Base-by-base conservation (phyloP, 306 rosid genomes). In the Pyrus communis region DNA sequence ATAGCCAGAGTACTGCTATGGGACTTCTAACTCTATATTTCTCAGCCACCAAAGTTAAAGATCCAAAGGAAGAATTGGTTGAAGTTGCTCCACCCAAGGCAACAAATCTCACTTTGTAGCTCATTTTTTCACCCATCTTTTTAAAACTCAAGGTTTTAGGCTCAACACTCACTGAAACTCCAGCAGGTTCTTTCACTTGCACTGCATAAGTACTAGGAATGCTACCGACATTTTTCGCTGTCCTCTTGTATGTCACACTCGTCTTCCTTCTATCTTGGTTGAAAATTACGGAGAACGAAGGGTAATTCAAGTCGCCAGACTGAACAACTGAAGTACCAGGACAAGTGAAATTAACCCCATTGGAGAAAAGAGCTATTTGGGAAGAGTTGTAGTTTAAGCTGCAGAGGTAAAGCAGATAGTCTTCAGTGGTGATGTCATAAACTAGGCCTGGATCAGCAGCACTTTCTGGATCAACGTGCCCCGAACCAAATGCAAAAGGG, bases 371-470 rank as follows among this genome's bases (percentile, higher is more conserved):
- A 75, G 89, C 79, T 69, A 91, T 81, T 74, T 91, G 89, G 7
- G 90, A 43, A 42, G 94, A 75, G 21, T 80, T 85, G 38, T 84
- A 91, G 21, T 88, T 91, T 33, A 89, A 70, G 76, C 90, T 88
- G 59, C 93, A 89, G 21, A 91, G 62, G 38, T 91, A 88, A 19
- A 81, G 79, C 9, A 89, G 64, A 42, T 89, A 91, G 75, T 86
- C 94, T 17, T 75, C 25, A 6, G 81, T 55, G 11, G 69, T 63
- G 33, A 91, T 89, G 33, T 91, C 93, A 52, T 91, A 91, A 42
- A 91, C 71, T 43, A 91, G 62, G 23, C 93, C 94, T 4, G 97
- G 94, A 79, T 88, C 88, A 57, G 89, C 80, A 23, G 92, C 97
- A 42, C 81, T 82, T 77, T 87, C 88, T 4, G 97, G 92, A 27